Evolutionary conservation across 192 early-diverging fungal species (phyloP), one percentile per base, ranked within the genome.

Genomic region (Coemansia sp.): DNA sequence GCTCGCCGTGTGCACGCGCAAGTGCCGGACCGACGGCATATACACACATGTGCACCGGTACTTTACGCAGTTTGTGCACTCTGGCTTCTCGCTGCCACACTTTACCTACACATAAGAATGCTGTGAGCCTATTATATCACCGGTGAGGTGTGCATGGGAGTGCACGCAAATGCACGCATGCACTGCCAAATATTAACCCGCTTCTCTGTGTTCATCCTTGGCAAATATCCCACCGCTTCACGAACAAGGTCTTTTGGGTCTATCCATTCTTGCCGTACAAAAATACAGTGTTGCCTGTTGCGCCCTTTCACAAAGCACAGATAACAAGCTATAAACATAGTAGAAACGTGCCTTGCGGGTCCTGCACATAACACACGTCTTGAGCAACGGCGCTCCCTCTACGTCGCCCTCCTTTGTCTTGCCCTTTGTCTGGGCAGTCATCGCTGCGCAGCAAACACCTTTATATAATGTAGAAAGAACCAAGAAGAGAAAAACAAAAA

Each of bases 311-410:
- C 14, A n/a, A 19, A 22, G 21, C 44, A 21, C 34, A 22, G 23
- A 21, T 1, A 57, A 44, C 42, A 4, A 44, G 42, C 14, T 2
- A 17, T n/a, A 44, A 12, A 44, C 11, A 12, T 44, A 44, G 42
- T 17, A 22, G 26, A 59, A 57, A 60, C 57, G 36, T 77, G 62
- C 74, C 61, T 79, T 79, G 59, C 76, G 66, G 22, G 64, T 70
- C 31, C 76, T 46, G 64, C 76, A 79, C 71, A 72, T 79, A 8
- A 73, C 71, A n/a, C 76, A 79, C 19, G 76, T 79, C 57, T 79
- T 79, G 55, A 79, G 71, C 20, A 73, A 64, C 57, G 76, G 76
- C 40, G 61, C 60, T 1, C 57, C 50, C 57, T 69, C 60, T 20
- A 40, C 42, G 44, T 31, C 60, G 10, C 61, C 62, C 28, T 53